Base-by-base conservation (phyloP, 768 basidiomycete species). In the Leccinum imitatum region DNA sequence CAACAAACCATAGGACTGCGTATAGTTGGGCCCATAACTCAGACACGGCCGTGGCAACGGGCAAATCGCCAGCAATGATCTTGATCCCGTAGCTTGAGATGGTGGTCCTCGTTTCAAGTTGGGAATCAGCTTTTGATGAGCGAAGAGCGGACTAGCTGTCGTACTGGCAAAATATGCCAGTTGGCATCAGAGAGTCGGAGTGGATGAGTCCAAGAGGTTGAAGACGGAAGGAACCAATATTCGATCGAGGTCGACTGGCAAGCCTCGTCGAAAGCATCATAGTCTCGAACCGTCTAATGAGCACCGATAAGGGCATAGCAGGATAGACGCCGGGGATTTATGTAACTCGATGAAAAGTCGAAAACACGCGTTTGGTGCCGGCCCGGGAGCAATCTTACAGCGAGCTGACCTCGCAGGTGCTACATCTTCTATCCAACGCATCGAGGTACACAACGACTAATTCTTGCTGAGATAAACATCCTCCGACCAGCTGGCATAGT, bases 401-500 rank as follows among this genome's bases (percentile, higher is more conserved):
- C 31, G 7, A 27, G 10, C 31, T 1, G 4, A 31, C 31, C 31
- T 31, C 31, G 10, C 31, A 10, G 31, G 31, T 31, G 31, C 31
- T 31, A 31, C 10, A 31, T 31, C 27, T 27, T 27, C 27, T 27
- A 27, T 27, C 27, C 27, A 31, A 30, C 30, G 30, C 30, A 30
- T 31, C 3, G 7, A 39, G 37, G 15, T 39, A 39, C 39, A 39
- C 39, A 8, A 17, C 1, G 31, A 33, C 17, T 41, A 41, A n/a
- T 41, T 41, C 39, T 41, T 41, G 39, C 17, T 7, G 33, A 35
- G 63, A 50, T 71, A 70, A 56, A 72, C 55, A 50, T 72, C 60
- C 21, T 70, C 66, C 6, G 70, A 72, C 70, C 70, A 70, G 57
- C 56, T 60, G 37, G 67, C 71, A 19, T 72, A 72, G 50, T 70